phyloP scores from a whole-genome alignment of 768 basidiomycete species.

The Hortiboletus campestris region DNA sequence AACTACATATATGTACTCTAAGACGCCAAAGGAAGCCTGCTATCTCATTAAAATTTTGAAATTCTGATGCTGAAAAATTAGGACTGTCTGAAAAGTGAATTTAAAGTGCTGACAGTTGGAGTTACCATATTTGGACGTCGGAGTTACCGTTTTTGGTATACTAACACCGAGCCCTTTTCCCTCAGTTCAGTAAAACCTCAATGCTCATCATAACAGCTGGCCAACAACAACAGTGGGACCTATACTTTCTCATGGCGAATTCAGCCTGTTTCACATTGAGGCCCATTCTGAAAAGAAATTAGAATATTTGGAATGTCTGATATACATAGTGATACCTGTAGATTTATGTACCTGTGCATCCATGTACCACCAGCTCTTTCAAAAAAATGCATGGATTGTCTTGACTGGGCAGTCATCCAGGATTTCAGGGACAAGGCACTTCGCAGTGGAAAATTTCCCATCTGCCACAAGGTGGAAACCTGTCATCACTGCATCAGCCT shows the following conservation, averaged over 20 bases:
- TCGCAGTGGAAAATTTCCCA: background rate
- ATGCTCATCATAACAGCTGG: background rate
- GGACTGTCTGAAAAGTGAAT: background rate
- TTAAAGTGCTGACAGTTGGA: background rate
- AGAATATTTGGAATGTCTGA: no score
- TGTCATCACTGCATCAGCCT: no score
- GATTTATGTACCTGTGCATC: no score
- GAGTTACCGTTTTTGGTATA: background rate
- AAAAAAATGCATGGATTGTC: background rate
- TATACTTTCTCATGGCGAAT: background rate
- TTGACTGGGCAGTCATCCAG: background rate
- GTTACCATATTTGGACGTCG: background rate
- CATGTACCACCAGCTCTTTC: no score
- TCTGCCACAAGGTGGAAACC: no score
- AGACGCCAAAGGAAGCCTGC: no score
- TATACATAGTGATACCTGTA: no score
- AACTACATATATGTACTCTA: no score
- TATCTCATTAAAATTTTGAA: background rate
- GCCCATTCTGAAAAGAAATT: background rate
- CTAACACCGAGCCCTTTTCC: background rate
- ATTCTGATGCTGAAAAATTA: background rate
- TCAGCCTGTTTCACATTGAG: background rate
- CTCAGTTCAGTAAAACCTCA: background rate
- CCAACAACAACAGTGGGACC: background rate
- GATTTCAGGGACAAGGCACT: background rate